These are phyloP conservation scores for Populus simonii DNA, from an alignment of 345 rosid genomes.

Conservation along the genomic window DNA sequence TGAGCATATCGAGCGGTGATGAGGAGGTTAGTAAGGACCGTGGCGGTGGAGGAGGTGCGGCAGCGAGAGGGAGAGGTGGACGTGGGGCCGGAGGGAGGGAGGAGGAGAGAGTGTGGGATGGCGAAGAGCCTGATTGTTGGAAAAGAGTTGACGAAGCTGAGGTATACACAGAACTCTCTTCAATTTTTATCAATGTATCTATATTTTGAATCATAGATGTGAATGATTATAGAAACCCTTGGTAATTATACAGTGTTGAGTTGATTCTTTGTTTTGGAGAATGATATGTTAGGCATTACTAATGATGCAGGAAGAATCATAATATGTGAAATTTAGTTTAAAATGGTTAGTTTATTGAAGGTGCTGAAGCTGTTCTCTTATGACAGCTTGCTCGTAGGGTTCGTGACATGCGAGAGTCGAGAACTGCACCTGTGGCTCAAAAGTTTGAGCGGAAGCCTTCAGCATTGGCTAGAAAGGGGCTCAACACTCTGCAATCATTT, in stretches of 20 bases:
- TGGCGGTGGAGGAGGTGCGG: constrained; percentile 23
- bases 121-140: constrained; percentile 92
- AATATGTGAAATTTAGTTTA: not conserved
- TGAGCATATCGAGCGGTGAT: constrained; percentile 96
- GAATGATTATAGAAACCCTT: not conserved
- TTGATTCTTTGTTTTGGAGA: not conserved
- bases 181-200: not conserved
- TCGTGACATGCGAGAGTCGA: constrained; percentile 91
- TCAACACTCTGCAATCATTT: constrained; percentile 65
- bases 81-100: constrained; percentile 44
- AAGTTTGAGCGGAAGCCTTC: constrained; percentile 65
- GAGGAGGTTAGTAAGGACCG: constrained; percentile 62
- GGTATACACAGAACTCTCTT: constrained; percentile 31
- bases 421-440: constrained; percentile 74
- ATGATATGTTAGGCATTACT: not conserved
- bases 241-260: not conserved
- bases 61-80: constrained; percentile 23
- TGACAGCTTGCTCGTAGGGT: constrained; percentile 86
- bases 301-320: not conserved
- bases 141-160: constrained; percentile 88
- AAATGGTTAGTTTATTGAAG: not conserved
- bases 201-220: not conserved
- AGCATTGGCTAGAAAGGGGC: constrained; percentile 40
- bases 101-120: constrained; percentile 76
- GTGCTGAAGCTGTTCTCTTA: constrained; percentile 16